A percentile compares a stretch with the other conserved stretches of the same genome.
Evolutionary conservation across 2,329 filamentous ascomycete species (phyloP).

Genomic region (Bipolaris cookei): DNA sequence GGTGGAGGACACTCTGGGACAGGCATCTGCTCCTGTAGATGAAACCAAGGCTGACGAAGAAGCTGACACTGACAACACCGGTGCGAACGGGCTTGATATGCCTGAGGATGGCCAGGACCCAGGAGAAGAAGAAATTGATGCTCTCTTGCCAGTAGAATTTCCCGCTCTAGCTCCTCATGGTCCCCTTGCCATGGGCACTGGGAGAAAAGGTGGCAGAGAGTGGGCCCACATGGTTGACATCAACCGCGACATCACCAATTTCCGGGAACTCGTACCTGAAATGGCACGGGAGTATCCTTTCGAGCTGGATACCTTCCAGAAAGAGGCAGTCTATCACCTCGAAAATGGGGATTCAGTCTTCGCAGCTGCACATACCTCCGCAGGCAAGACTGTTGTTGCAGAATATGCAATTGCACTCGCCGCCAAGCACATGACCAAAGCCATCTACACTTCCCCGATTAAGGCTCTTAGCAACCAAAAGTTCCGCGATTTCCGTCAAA

Average conservation of each 20-base stretch:
- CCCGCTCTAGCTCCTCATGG: constrained; percentile 85
- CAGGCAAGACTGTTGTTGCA: constrained; percentile 96
- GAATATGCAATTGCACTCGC: constrained; percentile 97
- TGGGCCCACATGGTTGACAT: constrained; percentile 99
- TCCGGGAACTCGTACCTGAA: constrained; percentile 88
- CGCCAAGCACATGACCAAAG: constrained; percentile 99
- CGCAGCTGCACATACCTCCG: constrained; percentile 95
- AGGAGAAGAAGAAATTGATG: constrained; percentile 73
- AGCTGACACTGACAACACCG: constrained; percentile 33
- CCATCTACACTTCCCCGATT: constrained; percentile 98
- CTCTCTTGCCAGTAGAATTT: constrained; percentile 88
- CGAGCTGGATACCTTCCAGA: constrained; percentile 96
- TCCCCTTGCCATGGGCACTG: constrained; percentile 72
- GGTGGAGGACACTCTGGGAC: constrained; percentile 68
- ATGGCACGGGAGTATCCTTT: constrained; percentile 98
- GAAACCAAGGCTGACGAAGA: constrained; percentile 32
- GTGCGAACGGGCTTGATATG: constrained; percentile 34
- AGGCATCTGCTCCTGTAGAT: constrained; percentile 50
- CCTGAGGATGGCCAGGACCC: constrained; percentile 54
- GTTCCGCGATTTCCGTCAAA: constrained; percentile 89
- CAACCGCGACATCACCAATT: constrained; percentile 91
- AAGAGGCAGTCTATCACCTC: constrained; percentile 96
- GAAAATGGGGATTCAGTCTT: constrained; percentile 98
- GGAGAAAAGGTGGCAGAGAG: constrained; percentile 78
- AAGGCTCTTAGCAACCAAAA: constrained; percentile 99